Percentiles rank a stretch among this genome's conserved stretches.
Evolutionary conservation across 2,329 filamentous ascomycete genomes (phyloP).

Genomic region (Aureobasidium sp.): DNA sequence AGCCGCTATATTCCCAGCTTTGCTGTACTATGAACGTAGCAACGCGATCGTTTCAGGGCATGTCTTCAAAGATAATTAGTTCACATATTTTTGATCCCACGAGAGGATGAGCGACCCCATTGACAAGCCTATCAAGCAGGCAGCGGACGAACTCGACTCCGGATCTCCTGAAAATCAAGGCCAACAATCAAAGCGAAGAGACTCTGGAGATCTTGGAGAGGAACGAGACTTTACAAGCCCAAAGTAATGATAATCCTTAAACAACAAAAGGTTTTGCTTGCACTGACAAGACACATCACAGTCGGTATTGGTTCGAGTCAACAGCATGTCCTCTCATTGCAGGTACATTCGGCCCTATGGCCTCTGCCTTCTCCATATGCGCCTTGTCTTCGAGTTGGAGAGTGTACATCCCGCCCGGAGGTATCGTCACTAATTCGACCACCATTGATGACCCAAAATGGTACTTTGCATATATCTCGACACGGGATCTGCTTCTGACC

Average conservation of each 20-base stretch:
- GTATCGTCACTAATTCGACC: conserved; percentile 38
- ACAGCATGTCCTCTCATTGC: conserved; percentile 53
- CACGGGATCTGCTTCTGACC: not conserved
- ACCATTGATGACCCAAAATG: conserved; percentile 49
- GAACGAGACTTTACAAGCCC: conserved; percentile 40
- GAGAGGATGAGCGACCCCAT: conserved; percentile 46
- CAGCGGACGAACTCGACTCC: conserved; percentile 40
- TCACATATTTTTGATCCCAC: not conserved
- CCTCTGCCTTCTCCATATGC: conserved; percentile 34
- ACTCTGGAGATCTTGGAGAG: conserved; percentile 31
- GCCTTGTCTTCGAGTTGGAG: conserved; percentile 53
- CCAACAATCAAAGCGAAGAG: conserved; percentile 25
- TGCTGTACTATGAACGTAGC: not conserved
- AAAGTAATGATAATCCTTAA: conserved; percentile 26
- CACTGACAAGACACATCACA: conserved; percentile 20
- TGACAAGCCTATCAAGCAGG: conserved; percentile 42
- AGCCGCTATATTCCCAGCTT: not conserved
- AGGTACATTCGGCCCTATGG: conserved; percentile 36
- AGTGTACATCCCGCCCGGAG: conserved; percentile 42
- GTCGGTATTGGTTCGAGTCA: conserved; percentile 55
- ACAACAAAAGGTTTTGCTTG: conserved; percentile 14
- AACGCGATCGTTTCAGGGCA: not conserved
- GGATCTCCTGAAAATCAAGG: conserved; percentile 11
- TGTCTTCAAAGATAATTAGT: not conserved
- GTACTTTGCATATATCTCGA: conserved; percentile 26